Evolutionary conservation across 176 grass and related monocot species (phyloP).

Genomic region (Luzula sylvatica): DNA sequence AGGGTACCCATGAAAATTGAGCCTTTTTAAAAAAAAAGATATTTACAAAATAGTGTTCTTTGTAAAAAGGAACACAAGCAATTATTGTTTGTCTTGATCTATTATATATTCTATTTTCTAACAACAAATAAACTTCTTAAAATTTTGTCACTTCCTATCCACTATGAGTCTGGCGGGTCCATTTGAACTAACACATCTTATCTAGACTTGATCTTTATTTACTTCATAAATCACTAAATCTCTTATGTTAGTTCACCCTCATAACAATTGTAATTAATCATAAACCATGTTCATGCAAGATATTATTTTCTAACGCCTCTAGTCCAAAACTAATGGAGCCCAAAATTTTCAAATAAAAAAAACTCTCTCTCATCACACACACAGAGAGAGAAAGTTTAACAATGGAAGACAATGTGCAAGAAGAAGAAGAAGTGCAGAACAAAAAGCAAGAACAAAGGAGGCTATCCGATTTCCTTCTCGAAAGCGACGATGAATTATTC

Average conservation of each 20-base stretch:
- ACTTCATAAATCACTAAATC: neutral
- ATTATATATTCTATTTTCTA: conserved; percentile 9
- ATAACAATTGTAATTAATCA: neutral
- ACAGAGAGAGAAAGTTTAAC: neutral
- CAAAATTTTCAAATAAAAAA: conserved; percentile 1
- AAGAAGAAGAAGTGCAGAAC: neutral
- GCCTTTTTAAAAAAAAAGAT: no score
- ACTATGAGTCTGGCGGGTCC: neutral
- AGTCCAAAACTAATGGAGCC: conserved; percentile 13
- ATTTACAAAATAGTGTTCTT: neutral
- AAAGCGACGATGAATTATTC: conserved; percentile 4
- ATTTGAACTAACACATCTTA: neutral
- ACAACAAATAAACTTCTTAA: conserved; percentile 2
- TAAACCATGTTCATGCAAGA: neutral
- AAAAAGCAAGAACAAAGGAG: conserved; percentile 8
- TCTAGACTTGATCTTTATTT: conserved; percentile 3
- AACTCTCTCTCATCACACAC: neutral
- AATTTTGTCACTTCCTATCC: conserved; percentile 10
- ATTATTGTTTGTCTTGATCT: neutral
- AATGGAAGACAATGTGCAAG: neutral
- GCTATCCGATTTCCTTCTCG: conserved; percentile 17
- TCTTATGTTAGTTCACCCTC: no score
- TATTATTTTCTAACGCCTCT: neutral
- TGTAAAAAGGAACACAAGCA: neutral
- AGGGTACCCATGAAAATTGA: no score